phyloP scores from a whole-genome alignment of 176 grass and related monocot genomes.

The Cenchrus purpureus region DNA sequence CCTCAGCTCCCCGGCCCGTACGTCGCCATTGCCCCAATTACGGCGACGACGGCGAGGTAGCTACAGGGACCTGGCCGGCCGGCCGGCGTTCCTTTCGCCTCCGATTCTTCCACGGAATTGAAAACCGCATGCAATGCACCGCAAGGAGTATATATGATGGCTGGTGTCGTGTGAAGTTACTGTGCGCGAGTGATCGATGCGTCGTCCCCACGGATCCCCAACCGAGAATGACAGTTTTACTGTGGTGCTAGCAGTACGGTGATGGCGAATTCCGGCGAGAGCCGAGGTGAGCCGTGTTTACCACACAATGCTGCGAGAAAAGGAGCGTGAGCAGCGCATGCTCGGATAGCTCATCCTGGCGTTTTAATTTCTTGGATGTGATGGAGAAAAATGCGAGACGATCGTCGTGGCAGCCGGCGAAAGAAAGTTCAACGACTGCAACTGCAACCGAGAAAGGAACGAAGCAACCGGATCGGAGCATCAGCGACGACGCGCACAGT shows the following conservation, averaged over 20 bases:
- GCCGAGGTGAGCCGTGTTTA: no score
- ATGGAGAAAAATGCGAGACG: neutral
- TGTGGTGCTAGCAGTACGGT: no score
- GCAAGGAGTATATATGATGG: no score
- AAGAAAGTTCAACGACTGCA: neutral
- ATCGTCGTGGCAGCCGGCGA: no score
- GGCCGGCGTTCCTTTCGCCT: neutral
- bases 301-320: neutral
- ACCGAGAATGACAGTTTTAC: no score
- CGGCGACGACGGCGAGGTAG: neutral
- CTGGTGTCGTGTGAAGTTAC: no score
- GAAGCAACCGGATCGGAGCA: no score
- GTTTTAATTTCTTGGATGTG: neutral
- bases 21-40: conserved; percentile 7
- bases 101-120: neutral
- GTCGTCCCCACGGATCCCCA: no score
- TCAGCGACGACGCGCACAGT: no score
- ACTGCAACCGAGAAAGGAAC: neutral
- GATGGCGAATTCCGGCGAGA: no score
- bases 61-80: neutral
- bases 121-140: neutral
- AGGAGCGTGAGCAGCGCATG: neutral
- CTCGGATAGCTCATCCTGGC: neutral
- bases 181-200: no score
- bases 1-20: neutral